A percentile compares a stretch with the other conserved stretches of the same genome.
phyloP scores from a whole-genome alignment of 2,329 filamentous ascomycete species.

The Fusarium torulosum region DNA sequence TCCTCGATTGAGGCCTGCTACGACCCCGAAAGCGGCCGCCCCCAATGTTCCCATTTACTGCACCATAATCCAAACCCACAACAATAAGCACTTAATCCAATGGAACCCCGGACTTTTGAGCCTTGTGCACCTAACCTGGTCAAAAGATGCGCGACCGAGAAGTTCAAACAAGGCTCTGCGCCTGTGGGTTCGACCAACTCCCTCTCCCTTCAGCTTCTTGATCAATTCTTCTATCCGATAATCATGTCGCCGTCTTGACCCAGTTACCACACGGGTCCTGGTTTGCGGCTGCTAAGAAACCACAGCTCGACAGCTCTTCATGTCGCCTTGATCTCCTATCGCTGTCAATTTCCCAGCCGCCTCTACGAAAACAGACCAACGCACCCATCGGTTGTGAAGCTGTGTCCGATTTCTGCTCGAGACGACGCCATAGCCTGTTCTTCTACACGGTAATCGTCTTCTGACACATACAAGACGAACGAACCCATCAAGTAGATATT shows the following conservation, averaged over 20 bases:
- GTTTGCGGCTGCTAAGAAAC: conserved; percentile 3
- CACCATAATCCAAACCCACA: conserved; percentile 21
- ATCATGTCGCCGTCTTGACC: conserved; percentile 29
- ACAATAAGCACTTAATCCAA: conserved; percentile 34
- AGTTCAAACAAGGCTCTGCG: conserved; percentile 38
- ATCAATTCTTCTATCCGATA: neutral
- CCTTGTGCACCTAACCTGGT: conserved; percentile 24
- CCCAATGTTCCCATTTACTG: conserved; percentile 15
- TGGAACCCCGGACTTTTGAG: conserved; percentile 32
- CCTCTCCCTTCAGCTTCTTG: conserved; percentile 8
- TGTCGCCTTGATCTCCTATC: neutral
- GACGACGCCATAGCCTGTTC: neutral
- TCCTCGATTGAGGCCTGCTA: conserved; percentile 26
- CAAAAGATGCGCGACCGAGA: conserved; percentile 19
- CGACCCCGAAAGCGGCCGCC: conserved; percentile 17
- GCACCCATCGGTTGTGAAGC: neutral
- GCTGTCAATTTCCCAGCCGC: conserved; percentile 1
- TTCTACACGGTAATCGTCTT: neutral
- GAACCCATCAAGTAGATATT: conserved; percentile 1
- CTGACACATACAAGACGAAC: conserved; percentile 4
- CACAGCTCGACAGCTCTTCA: neutral
- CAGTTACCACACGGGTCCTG: conserved; percentile 8
- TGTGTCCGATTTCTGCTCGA: neutral
- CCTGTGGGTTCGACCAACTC: conserved; percentile 7
- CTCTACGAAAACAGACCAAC: neutral